Evolutionary conservation across 257 asterid species (phyloP), one percentile per base, ranked within the genome.

Genomic region (Solanum piurae): DNA sequence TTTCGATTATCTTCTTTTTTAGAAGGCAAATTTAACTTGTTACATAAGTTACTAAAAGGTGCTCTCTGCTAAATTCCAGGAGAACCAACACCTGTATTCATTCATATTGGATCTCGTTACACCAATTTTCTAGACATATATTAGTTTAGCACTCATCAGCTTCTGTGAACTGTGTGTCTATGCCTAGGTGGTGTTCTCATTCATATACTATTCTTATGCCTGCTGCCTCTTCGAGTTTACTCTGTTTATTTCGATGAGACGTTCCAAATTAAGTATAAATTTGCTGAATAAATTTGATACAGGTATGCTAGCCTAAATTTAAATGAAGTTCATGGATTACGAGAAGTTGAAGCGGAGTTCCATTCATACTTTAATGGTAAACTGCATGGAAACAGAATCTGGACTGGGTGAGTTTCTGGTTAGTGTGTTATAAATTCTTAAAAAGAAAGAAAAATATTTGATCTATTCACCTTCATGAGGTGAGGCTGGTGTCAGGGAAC

Each of bases 391-490:
- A 95, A 95, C 94, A 94, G 89, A 89, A 92, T 94, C 85, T 95
- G 97, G 98, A 95, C 95, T 86, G 98, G 98, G 98, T 95, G 89
- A 91, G 98, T 92, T 74, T 52, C 66, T 80, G 27, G 68, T 80
- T 80, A 16, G 40, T 27, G 40, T 46, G 3, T 44, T 29, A 27
- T 46, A 27, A 44, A 29, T 29, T 44, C 60, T 6, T 40, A 79
- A 79, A 25, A 21, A 9, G 3, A 20, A 20, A 34, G 18, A 71
- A 7, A 68, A 12, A 12, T 79, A 40, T 79, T 44, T 79, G 40
- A 46, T 79, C 85, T 79, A 80, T 27, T 46, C 29, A 29, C 27
- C 66, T 80, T 80, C 46, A 62, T 27, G 68, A 27, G 85, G 42
- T 5, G 68, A 33, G 69, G 73, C 29, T 31, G 73, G 29, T 27